Percentiles rank a stretch among this genome's conserved stretches.
These are phyloP conservation scores for Xylariaceae sp. DNA, from an alignment of 2,329 filamentous ascomycete species.

Conservation along the genomic window DNA sequence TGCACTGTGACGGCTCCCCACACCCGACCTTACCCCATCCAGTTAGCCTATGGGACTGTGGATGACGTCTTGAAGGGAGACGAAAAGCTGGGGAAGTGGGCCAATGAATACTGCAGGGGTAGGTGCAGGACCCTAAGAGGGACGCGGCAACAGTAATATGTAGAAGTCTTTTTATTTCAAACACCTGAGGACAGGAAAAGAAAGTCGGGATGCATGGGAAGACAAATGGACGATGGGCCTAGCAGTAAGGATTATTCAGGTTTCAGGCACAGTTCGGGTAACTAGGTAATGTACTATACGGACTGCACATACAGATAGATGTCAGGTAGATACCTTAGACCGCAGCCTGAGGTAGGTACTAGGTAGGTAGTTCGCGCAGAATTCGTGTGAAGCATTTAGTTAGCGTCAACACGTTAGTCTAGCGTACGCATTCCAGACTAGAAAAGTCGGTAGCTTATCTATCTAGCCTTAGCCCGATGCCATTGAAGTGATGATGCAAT, in stretches of 20 bases:
- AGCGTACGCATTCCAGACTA: neutral
- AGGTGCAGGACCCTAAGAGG: slow-evolving; percentile 4
- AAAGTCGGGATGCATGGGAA: too few relatives aligned
- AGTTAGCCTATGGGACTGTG: slow-evolving; percentile 3
- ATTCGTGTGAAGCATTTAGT: too few relatives aligned
- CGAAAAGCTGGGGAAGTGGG: slow-evolving; percentile 19
- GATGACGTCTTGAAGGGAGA: neutral
- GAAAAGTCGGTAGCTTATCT: neutral
- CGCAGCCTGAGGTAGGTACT: too few relatives aligned
- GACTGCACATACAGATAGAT: too few relatives aligned
- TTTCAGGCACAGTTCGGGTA: too few relatives aligned
- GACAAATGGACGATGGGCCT: too few relatives aligned
- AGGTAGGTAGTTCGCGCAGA: too few relatives aligned
- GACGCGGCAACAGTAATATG: neutral
- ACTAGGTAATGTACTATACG: too few relatives aligned
- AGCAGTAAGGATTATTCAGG: too few relatives aligned
- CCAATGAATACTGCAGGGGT: neutral
- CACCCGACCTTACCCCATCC: slow-evolving; percentile 4
- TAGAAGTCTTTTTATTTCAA: neutral
- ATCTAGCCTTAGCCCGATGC: neutral
- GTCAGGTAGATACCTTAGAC: too few relatives aligned
- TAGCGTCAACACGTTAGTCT: neutral
- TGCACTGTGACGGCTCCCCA: slow-evolving; percentile 6
- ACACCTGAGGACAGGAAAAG: neutral
- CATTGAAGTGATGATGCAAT: slow-evolving; percentile 15